Evolutionary conservation across 2,329 filamentous ascomycete species (phyloP).

Genomic region (Hypoxylon sp.): DNA sequence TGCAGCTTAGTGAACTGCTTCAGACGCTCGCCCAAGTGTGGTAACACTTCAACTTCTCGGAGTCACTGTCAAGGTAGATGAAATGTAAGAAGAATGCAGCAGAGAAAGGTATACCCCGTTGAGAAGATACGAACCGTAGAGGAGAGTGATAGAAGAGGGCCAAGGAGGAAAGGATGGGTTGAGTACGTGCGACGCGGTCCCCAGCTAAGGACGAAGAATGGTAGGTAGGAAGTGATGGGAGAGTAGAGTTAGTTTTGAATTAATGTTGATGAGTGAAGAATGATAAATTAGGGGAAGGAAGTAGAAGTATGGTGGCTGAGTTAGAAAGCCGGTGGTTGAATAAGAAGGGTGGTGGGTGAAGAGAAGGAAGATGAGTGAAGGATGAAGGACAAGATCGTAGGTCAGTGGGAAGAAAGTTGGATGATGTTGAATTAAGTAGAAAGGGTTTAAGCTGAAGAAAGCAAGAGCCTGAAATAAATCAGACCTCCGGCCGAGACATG

Average conservation of each 20-base stretch:
- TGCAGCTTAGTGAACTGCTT: slow-evolving; percentile 94
- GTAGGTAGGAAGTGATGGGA: neutral
- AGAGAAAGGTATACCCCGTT: neutral
- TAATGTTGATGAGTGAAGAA: neutral
- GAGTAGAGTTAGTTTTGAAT: neutral
- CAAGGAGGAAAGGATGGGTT: neutral
- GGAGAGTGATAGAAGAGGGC: neutral
- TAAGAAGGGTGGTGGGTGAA: neutral
- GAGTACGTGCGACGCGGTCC: neutral
- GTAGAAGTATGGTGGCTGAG: neutral
- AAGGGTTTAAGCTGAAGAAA: neutral
- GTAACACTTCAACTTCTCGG: slow-evolving; percentile 67
- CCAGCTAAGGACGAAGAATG: no score
- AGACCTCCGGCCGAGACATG: neutral
- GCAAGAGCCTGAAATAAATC: neutral
- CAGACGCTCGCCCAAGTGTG: slow-evolving; percentile 84
- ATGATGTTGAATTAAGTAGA: neutral
- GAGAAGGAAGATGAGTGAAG: neutral
- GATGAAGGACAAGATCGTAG: neutral
- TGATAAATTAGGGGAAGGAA: neutral
- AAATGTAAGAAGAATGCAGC: neutral
- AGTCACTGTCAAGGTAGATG: slow-evolving; percentile 64
- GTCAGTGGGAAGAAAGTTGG: neutral
- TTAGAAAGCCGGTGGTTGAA: neutral
- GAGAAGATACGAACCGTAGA: neutral